phyloP scores from a whole-genome alignment of 2,329 filamentous ascomycete species.

The Cladosporium sp. region DNA sequence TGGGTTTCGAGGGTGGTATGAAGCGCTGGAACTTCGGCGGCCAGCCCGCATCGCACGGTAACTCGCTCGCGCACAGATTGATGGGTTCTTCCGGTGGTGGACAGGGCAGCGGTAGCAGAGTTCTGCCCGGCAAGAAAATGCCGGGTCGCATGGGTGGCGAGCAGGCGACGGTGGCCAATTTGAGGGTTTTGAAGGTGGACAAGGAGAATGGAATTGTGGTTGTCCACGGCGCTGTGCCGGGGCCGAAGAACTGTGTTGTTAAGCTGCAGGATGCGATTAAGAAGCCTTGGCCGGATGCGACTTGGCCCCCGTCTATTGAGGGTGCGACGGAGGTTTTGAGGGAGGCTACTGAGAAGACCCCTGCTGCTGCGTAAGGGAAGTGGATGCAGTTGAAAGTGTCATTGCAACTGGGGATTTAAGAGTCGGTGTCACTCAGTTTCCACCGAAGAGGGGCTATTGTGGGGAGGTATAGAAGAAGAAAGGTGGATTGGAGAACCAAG shows the following conservation, averaged over 20 bases:
- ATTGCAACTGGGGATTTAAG: neutral
- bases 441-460: neutral
- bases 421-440: neutral
- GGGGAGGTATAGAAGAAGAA: neutral
- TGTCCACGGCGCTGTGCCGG: constrained; percentile 79
- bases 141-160: constrained; percentile 90
- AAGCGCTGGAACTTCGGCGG: constrained; percentile 88
- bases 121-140: constrained; percentile 97
- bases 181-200: constrained; percentile 85
- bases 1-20: constrained; percentile 96
- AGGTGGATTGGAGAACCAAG: neutral
- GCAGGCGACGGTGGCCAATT: constrained; percentile 82
- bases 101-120: constrained; percentile 87
- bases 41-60: constrained; percentile 89
- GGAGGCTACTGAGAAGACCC: constrained; percentile 9
- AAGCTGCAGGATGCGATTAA: constrained; percentile 87
- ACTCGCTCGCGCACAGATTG: constrained; percentile 86
- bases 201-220: constrained; percentile 81
- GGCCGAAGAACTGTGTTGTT: constrained; percentile 81
- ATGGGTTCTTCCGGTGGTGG: constrained; percentile 86
- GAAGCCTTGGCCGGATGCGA: constrained; percentile 63
- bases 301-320: constrained; percentile 4
- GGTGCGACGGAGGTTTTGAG: constrained; percentile 4
- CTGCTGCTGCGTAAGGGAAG: constrained; percentile 2
- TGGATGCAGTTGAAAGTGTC: neutral